Percentiles rank a stretch among this genome's conserved stretches.
Evolutionary conservation across 495 filamentous ascomycete genomes (phyloP).

Genomic region (Lasiosphaeria ovina): DNA sequence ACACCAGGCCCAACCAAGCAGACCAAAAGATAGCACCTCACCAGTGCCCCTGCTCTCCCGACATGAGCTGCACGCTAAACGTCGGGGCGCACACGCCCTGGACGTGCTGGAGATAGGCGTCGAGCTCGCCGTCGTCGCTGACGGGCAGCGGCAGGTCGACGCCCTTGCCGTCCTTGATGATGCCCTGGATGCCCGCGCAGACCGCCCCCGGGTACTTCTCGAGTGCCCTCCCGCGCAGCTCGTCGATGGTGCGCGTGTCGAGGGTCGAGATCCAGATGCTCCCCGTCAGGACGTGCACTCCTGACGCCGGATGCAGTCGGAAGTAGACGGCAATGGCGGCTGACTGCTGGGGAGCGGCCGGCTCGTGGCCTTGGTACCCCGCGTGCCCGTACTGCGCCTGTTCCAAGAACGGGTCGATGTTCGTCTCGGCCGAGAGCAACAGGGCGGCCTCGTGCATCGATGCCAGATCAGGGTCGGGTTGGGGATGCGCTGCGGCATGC

Average conservation of each 20-base stretch:
- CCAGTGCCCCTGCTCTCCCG: conserved; percentile 10
- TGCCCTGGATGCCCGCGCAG: conserved; percentile 61
- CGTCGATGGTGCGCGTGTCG: conserved; percentile 48
- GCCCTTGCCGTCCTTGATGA: conserved; percentile 55
- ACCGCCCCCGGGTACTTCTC: conserved; percentile 54
- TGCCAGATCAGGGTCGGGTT: conserved; percentile 10
- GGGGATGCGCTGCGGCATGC: neutral
- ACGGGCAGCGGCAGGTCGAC: conserved; percentile 60
- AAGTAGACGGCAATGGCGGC: conserved; percentile 57
- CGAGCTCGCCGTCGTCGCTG: conserved; percentile 67
- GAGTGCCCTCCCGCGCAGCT: conserved; percentile 54
- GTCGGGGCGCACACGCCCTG: conserved; percentile 59
- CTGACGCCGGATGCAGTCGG: conserved; percentile 56
- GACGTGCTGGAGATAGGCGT: conserved; percentile 64
- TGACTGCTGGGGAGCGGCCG: conserved; percentile 8
- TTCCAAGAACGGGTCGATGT: conserved; percentile 3
- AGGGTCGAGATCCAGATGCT: conserved; percentile 63
- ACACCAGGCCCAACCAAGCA: too few relatives aligned
- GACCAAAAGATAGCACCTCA: neutral
- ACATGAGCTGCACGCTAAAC: conserved; percentile 53
- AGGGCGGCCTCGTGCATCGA: conserved; percentile 12
- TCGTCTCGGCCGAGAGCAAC: conserved; percentile 3
- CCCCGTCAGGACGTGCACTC: conserved; percentile 43
- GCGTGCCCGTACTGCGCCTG: conserved; percentile 17
- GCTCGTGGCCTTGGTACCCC: conserved; percentile 5